Conservation (phyloP, 2,329 filamentous ascomycete species). For the Aureobasidium musti region DNA sequence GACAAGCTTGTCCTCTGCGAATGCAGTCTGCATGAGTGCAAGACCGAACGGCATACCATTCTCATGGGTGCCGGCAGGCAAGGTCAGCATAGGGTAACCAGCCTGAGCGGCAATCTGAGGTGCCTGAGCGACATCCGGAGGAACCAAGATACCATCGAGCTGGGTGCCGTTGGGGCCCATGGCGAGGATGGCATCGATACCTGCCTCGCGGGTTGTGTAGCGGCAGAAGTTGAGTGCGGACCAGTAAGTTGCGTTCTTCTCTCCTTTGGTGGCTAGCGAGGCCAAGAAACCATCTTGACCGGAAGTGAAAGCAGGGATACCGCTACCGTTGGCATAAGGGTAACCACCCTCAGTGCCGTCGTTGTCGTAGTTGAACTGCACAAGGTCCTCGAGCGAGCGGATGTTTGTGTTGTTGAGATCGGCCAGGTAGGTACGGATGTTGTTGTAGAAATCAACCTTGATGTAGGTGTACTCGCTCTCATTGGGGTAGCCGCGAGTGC, state of each 20-base stretch:
- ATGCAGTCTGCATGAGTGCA: slow-evolving; percentile 43
- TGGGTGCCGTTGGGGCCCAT: slow-evolving; percentile 45
- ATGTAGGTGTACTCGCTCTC: slow-evolving; percentile 73
- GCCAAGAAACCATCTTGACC: slow-evolving; percentile 72
- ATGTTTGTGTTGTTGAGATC: slow-evolving; percentile 64
- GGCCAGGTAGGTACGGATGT: slow-evolving; percentile 64
- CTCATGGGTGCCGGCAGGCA: slow-evolving; percentile 62
- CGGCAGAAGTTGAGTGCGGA: slow-evolving; percentile 65
- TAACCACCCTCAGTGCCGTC: slow-evolving; percentile 66
- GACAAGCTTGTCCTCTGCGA: slow-evolving; percentile 39
- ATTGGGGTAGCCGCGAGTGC: slow-evolving; percentile 63
- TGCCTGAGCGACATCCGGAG: slow-evolving; percentile 66
- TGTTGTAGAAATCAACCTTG: slow-evolving; percentile 70
- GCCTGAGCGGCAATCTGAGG: slow-evolving; percentile 73
- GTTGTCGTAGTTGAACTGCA: slow-evolving; percentile 62
- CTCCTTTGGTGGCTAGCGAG: slow-evolving; percentile 61
- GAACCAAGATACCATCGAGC: slow-evolving; percentile 67
- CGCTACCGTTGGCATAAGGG: slow-evolving; percentile 38
- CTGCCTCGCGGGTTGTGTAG: slow-evolving; percentile 60
- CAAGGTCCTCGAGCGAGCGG: slow-evolving; percentile 63
- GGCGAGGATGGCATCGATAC: slow-evolving; percentile 67
- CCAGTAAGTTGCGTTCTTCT: slow-evolving; percentile 65
- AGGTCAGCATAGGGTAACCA: slow-evolving; percentile 70
- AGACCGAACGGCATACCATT: slow-evolving; percentile 51
- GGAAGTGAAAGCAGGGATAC: slow-evolving; percentile 64